Base-by-base conservation (phyloP, 495 filamentous ascomycete species). In the Neurospora pannonica region DNA sequence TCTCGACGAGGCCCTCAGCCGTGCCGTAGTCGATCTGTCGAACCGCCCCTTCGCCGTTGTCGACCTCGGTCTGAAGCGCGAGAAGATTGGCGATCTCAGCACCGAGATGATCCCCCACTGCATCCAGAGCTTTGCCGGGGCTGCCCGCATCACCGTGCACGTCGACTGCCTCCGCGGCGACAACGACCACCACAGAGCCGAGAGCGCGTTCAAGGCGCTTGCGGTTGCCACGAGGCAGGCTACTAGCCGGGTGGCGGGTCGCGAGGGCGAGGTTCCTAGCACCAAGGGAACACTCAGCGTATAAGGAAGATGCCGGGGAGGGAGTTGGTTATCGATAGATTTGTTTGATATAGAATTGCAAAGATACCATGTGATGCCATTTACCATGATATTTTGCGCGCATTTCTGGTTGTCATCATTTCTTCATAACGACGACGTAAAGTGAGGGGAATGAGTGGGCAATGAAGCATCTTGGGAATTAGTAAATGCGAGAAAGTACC, bases 91-190 rank as follows among this genome's bases (percentile, higher is more conserved):
- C 38, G 92, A 94, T 77, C 82, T 98, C 78, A 95, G 92, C 86
- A 92, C 89, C 70, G 95, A 99, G 88, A 99, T 98, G 96, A 89
- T 99, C 71, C 95, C 96, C 71, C 96, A 99, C 85, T 95, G 95
- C 69, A 81, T 99, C 82, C 90, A 94, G 84, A 95, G 92, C 83
- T 99, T 97, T 84, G 94, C 95, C 46, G 92, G 95, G 85, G 92
- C 89, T 6, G 94, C 96, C 8, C 89, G 92, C n/a, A 87, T 97
- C 70, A 99, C 96, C 38, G 81, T 98, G 83, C 96, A 99, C 85
- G 92, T 98, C 70, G 94, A 97, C 81, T 93, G 92, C 80, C 79
- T 97, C 60, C 87, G 92, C 71, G 96, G 96, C 36, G 88, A 92
- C 69, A 99, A 98, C 83, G 97, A 99, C 83, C 96, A 99, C 83